Conservation (phyloP, 495 filamentous ascomycete species). For the Staphylotrichum tortipilum region DNA sequence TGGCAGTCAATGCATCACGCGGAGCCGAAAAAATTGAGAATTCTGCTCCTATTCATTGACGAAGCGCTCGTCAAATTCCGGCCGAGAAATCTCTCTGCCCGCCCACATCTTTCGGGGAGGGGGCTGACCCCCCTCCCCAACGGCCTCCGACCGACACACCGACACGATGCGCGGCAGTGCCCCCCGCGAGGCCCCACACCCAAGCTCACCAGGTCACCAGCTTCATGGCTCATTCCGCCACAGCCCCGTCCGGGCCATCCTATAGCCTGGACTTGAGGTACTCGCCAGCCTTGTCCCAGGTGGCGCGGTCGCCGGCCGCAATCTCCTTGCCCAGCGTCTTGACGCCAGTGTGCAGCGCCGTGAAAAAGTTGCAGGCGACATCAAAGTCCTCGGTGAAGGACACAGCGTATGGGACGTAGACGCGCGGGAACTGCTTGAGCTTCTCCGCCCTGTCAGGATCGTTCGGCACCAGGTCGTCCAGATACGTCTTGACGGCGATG, state of each 20-base stretch:
- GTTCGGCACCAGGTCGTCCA: constrained; percentile 67
- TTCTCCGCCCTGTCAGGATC: constrained; percentile 56
- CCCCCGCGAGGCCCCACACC: too few species aligned
- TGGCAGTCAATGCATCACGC: too few species aligned
- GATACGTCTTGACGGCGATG: constrained; percentile 84
- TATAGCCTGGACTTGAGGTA: constrained; percentile 42
- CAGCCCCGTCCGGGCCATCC: background rate
- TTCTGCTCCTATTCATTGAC: background rate
- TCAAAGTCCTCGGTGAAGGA: constrained; percentile 71
- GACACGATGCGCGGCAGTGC: too few species aligned
- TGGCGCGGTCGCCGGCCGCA: constrained; percentile 43
- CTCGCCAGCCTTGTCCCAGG: constrained; percentile 57
- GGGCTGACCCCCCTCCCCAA: too few species aligned
- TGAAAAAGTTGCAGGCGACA: constrained; percentile 73
- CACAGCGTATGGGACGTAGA: constrained; percentile 64
- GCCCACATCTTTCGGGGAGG: background rate
- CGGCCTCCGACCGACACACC: too few species aligned
- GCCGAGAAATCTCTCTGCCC: background rate
- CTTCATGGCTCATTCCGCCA: background rate
- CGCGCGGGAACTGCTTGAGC: constrained; percentile 48
- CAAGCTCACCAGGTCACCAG: too few species aligned
- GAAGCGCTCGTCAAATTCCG: background rate
- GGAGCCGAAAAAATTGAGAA: too few species aligned
- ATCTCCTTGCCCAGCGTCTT: constrained; percentile 56
- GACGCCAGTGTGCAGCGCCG: constrained; percentile 65